These are phyloP conservation scores for Colletotrichum noveboracense DNA, from an alignment of 2,329 filamentous ascomycete genomes.

Conservation along the genomic window DNA sequence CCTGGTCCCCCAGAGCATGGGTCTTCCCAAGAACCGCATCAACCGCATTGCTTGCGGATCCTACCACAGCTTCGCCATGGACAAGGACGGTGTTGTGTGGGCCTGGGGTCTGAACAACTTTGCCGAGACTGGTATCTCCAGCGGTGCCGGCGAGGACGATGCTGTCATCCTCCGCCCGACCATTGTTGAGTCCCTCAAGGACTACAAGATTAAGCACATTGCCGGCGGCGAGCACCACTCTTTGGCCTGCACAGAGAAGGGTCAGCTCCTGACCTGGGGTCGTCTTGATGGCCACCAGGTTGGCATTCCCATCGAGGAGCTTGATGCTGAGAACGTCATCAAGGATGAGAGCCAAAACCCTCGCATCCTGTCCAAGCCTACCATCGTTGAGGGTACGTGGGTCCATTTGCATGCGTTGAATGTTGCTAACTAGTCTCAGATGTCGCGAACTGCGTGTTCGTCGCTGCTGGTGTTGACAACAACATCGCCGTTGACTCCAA, in stretches of 20 bases:
- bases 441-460: conserved; percentile 59
- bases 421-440: conserved; percentile 30
- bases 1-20: conserved; percentile 68
- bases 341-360: conserved; percentile 68
- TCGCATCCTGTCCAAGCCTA: conserved; percentile 75
- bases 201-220: conserved; percentile 69
- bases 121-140: conserved; percentile 72
- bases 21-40: conserved; percentile 66
- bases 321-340: conserved; percentile 64
- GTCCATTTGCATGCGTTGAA: not conserved
- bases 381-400: conserved; percentile 58
- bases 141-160: conserved; percentile 69
- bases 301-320: conserved; percentile 61
- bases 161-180: conserved; percentile 76
- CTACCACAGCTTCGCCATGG: conserved; percentile 84
- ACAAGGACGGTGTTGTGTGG: conserved; percentile 73
- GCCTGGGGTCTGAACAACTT: conserved; percentile 90
- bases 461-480: conserved; percentile 75
- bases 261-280: conserved; percentile 66
- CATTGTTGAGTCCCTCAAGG: conserved; percentile 67
- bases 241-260: conserved; percentile 62
- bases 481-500: conserved; percentile 73
- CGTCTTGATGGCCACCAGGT: conserved; percentile 59
- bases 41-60: conserved; percentile 70
- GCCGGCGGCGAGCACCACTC: conserved; percentile 77